Conservation (phyloP, 169 alveolate genomes). For the Cryptosporidium sp. region DNA sequence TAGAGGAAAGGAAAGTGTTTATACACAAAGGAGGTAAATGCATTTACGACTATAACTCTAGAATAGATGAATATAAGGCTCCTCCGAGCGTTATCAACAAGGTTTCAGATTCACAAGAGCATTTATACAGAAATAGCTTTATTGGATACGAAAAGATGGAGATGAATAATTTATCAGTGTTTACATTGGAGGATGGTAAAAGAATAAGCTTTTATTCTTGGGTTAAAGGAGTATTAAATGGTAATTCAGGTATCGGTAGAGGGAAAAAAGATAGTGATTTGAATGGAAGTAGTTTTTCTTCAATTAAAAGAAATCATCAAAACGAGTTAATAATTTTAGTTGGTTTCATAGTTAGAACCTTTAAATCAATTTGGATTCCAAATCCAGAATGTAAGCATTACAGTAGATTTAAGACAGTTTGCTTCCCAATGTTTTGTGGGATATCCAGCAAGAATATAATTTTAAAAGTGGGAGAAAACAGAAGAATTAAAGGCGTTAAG, state of each 20-base stretch:
- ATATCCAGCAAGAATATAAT: conserved; percentile 48
- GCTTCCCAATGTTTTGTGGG: conserved; percentile 72
- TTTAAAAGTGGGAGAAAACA: not conserved
- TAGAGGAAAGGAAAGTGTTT: not conserved
- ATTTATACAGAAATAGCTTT: conserved; percentile 1
- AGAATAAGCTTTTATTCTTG: conserved; percentile 28
- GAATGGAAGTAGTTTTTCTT: not conserved
- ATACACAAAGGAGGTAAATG: conserved; percentile 33
- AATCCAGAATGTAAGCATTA: conserved; percentile 36
- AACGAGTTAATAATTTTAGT: not conserved
- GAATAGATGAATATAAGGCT: conserved; percentile 8
- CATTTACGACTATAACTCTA: conserved; percentile 4
- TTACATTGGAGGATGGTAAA: not conserved
- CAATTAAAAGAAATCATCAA: not conserved
- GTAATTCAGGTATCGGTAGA: not conserved
- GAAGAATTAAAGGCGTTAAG: conserved; percentile 3
- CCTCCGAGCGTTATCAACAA: conserved; percentile 18
- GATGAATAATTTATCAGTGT: not conserved
- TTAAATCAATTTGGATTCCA: conserved; percentile 44
- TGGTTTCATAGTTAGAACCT: conserved; percentile 3
- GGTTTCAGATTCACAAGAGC: not conserved
- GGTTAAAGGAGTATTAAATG: not conserved
- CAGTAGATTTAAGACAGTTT: not conserved
- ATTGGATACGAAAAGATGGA: not conserved
- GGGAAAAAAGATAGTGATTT: too few relatives aligned